Conservation (phyloP, 345 rosid species). For the Kandelia obovata region DNA sequence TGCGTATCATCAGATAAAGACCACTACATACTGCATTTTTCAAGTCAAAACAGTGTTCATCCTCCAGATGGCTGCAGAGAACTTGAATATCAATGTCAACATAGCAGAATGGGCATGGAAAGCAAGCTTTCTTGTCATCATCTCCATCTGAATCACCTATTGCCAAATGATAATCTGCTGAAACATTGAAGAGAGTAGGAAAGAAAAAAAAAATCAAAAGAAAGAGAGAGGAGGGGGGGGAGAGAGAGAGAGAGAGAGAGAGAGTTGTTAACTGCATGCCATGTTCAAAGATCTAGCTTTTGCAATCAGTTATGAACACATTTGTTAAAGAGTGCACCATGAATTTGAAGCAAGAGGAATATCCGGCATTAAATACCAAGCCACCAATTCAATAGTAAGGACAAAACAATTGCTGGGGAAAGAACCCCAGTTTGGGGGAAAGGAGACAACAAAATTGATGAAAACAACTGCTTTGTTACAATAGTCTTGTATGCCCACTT, state of each 20-base stretch:
- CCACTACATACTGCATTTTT: conserved; percentile 48
- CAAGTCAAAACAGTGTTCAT: conserved; percentile 60
- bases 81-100: conserved; percentile 42
- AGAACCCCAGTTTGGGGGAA: neutral
- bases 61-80: conserved; percentile 50
- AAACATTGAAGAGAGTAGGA: conserved; percentile 4
- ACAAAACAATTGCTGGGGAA: neutral
- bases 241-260: neutral
- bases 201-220: neutral
- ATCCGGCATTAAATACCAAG: neutral
- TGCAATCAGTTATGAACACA: neutral
- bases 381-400: conserved; percentile 1
- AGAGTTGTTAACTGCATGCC: neutral
- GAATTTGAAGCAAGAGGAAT: neutral
- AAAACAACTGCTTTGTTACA: no score
- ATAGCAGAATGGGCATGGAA: conserved; percentile 58
- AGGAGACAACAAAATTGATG: neutral
- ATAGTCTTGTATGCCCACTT: no score
- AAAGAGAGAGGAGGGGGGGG: no score
- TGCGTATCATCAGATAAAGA: neutral
- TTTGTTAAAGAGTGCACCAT: neutral
- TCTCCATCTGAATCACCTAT: conserved; percentile 42
- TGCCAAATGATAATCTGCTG: conserved; percentile 26
- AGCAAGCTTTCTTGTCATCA: conserved; percentile 40
- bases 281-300: conserved; percentile 2